Evolutionary conservation across 345 rosid species (phyloP), one percentile per base, ranked within the genome.

Genomic region (Bretschneidera sinensis): DNA sequence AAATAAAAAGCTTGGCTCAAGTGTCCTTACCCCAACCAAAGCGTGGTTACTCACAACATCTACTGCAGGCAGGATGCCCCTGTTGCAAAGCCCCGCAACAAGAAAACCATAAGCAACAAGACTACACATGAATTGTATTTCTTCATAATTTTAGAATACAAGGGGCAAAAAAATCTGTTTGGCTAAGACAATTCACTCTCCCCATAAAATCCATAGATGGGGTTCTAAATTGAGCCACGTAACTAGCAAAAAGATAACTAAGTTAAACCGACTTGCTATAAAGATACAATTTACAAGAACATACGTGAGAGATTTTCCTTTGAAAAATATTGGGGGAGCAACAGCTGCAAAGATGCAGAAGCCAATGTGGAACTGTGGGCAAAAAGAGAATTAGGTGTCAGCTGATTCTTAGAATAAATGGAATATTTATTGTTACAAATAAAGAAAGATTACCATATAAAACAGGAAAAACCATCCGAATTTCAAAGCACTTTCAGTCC

Each of bases 271-370:
- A n/a, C n/a, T n/a, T n/a, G n/a, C n/a, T 14, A 20, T n/a, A 10
- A 23, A 31, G 51, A 6, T 33, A 66, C 19, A 16, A 28, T 2
- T 39, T 39, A 13, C 57, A 60, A 24, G 23, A 52, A 76, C 96
- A 72, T 84, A 95, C 98, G 99, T 74, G 18, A 95, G 87, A 66
- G 98, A 88, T 77, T 95, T 91, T 56, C 99, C 98, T 77, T 78
- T 91, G 83, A 95, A 95, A 74, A 95, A 58, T 10, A 95, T 65
- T 35, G 99, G 98, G 52, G 99, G 99, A 62, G 99, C 97, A 62
- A 95, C 94, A 0, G 99, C 91, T 67, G 98, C 96, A 21, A 86
- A 58, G 72, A 95, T 68, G 64, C 80, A 78, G 72, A 91, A 91
- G 60, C 71, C 81, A 66, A 88, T 83, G 66, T 95, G 99, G 65